These are phyloP conservation scores for Leccinum olivaceopallidum DNA, from an alignment of 768 basidiomycete species.

Conservation along the genomic window DNA sequence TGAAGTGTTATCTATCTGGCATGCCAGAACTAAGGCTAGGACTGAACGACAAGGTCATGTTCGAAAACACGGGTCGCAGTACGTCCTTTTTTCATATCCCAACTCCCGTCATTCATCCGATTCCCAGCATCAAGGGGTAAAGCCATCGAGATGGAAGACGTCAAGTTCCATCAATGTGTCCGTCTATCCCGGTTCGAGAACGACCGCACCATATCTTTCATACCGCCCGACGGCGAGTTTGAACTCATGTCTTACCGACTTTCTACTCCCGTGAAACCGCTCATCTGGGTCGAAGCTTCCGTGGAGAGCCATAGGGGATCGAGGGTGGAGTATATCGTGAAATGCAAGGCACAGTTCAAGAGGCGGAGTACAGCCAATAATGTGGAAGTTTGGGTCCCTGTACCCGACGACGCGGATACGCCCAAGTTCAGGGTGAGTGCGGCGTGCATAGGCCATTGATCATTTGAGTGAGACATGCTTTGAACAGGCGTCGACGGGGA, in stretches of 20 bases:
- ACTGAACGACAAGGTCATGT: constrained; percentile 99
- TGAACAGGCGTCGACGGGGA: constrained; percentile 85
- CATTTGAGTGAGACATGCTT: too few relatives aligned
- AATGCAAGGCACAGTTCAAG: constrained; percentile 97
- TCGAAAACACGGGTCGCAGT: constrained; percentile 96
- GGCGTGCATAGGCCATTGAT: neutral
- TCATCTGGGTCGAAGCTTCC: constrained; percentile 92
- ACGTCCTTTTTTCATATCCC: constrained; percentile 32
- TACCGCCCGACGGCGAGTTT: constrained; percentile 98
- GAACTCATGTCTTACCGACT: constrained; percentile 98
- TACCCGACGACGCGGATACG: constrained; percentile 97
- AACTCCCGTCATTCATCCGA: neutral
- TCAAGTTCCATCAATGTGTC: constrained; percentile 99
- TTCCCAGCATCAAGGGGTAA: constrained; percentile 67
- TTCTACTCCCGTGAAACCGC: constrained; percentile 93
- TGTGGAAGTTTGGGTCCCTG: constrained; percentile 98
- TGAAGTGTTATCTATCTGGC: constrained; percentile 99
- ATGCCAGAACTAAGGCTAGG: constrained; percentile 98
- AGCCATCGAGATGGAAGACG: constrained; percentile 99
- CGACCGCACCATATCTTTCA: constrained; percentile 98
- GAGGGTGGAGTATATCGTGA: constrained; percentile 94
- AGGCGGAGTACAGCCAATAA: constrained; percentile 95
- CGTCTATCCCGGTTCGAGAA: constrained; percentile 97
- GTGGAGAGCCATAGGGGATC: constrained; percentile 95
- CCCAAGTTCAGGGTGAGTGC: constrained; percentile 85